Evolutionary conservation across 2,329 filamentous ascomycete species (phyloP).

Genomic region (Aspergillus flavus): DNA sequence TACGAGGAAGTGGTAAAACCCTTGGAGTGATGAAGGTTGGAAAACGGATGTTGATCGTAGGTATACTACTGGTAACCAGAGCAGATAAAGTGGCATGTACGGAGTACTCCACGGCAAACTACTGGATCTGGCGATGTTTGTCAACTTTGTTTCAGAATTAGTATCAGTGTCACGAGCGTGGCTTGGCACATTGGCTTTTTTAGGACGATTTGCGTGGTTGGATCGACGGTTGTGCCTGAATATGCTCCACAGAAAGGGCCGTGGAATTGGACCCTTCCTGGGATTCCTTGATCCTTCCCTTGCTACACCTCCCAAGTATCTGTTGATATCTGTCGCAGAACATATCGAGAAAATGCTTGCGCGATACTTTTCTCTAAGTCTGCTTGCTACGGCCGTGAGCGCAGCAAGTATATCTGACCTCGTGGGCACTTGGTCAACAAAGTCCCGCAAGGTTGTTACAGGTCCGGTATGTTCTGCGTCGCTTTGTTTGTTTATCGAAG

Average conservation of each 20-base stretch:
- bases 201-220: constrained; percentile 2
- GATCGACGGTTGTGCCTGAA: constrained; percentile 9
- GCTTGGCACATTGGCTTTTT: constrained; percentile 6
- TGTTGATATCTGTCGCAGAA: constrained; percentile 6
- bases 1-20: background rate
- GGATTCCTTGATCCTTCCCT: constrained; percentile 7
- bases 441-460: constrained; percentile 69
- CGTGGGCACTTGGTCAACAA: constrained; percentile 73
- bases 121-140: constrained; percentile 1
- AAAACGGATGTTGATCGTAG: background rate
- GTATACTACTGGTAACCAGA: too few species aligned
- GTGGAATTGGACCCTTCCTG: constrained; percentile 1
- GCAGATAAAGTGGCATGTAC: background rate
- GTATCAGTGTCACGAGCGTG: background rate
- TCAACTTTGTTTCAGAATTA: background rate
- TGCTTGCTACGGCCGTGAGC: constrained; percentile 42
- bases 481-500: constrained; percentile 6
- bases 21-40: background rate
- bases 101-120: background rate
- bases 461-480: constrained; percentile 59
- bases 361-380: constrained; percentile 33
- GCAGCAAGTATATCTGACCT: constrained; percentile 53
- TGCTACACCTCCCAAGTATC: constrained; percentile 1
- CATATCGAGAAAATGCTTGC: constrained; percentile 30
- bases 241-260: constrained; percentile 4